Conservation (phyloP, 1,284 basidiomycete species). For the Puccinia hordei region DNA sequence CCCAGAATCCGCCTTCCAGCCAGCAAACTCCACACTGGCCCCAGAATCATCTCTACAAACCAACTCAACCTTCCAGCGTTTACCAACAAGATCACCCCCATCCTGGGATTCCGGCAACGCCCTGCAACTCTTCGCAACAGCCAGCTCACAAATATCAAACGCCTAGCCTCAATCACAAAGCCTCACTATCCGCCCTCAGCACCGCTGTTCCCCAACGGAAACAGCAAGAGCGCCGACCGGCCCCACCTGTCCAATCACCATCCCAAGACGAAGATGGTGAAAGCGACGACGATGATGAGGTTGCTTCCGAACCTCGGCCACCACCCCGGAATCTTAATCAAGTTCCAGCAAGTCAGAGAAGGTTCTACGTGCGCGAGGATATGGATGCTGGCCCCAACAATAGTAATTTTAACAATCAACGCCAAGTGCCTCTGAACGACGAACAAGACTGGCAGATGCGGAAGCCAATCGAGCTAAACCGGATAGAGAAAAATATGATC, state of each 20-base stretch:
- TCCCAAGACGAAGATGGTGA: conserved; percentile 13
- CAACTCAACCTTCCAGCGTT: background rate
- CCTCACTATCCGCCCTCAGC: background rate
- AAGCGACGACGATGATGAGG: conserved; percentile 23
- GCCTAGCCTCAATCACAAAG: conserved; percentile 11
- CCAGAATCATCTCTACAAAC: conserved; percentile 8
- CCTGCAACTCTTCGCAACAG: background rate
- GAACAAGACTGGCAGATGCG: conserved; percentile 4
- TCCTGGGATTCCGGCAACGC: conserved; percentile 25
- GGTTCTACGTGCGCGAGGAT: conserved; percentile 35
- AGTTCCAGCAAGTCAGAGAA: background rate
- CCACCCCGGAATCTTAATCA: background rate
- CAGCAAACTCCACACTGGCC: background rate
- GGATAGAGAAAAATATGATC: conserved; percentile 30
- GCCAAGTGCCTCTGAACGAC: conserved; percentile 18
- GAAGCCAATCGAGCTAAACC: conserved; percentile 22
- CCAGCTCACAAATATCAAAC: conserved; percentile 22
- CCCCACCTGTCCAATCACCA: background rate
- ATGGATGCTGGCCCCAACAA: background rate
- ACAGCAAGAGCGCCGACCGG: background rate
- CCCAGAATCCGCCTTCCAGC: background rate
- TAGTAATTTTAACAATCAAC: background rate
- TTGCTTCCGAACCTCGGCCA: background rate
- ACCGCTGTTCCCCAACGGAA: conserved; percentile 8
- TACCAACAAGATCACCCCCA: background rate